phyloP scores from a whole-genome alignment of 139 green algal genomes.

The Nannochloris sp. region DNA sequence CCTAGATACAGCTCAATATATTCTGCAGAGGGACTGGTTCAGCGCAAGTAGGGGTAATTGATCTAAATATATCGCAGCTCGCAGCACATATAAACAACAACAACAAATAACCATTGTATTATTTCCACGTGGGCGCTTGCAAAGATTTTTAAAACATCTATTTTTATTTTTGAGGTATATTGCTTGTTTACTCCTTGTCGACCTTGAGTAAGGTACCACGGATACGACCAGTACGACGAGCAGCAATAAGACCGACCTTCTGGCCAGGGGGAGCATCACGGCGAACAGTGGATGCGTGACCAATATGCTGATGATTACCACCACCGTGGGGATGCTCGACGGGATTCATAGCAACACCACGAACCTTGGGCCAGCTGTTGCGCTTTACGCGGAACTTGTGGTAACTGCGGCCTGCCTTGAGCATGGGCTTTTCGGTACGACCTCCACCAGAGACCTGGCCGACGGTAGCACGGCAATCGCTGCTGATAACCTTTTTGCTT shows the following conservation, averaged over 20 bases:
- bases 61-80: too few relatives aligned
- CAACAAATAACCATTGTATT: too few relatives aligned
- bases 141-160: too few relatives aligned
- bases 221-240: conserved; percentile 59
- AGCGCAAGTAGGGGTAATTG: too few relatives aligned
- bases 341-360: conserved; percentile 99
- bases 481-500: conserved; percentile 95
- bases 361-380: conserved; percentile 85
- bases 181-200: conserved; percentile 45
- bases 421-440: conserved; percentile 98
- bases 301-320: conserved; percentile 99
- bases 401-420: conserved; percentile 95
- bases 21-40: too few relatives aligned
- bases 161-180: too few relatives aligned
- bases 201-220: conserved; percentile 28
- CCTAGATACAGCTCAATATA: too few relatives aligned
- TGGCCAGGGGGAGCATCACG: conserved; percentile 70
- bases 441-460: conserved; percentile 96
- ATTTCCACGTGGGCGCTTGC: too few relatives aligned
- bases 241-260: conserved; percentile 84
- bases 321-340: conserved; percentile 99
- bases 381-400: conserved; percentile 97
- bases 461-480: conserved; percentile 85
- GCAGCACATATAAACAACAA: too few relatives aligned
- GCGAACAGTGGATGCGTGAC: conserved; percentile 93